Evolutionary conservation across 148 eudicot genomes (phyloP), one percentile per base, ranked within the genome.

Genomic region (Camellia lanceoleosa): DNA sequence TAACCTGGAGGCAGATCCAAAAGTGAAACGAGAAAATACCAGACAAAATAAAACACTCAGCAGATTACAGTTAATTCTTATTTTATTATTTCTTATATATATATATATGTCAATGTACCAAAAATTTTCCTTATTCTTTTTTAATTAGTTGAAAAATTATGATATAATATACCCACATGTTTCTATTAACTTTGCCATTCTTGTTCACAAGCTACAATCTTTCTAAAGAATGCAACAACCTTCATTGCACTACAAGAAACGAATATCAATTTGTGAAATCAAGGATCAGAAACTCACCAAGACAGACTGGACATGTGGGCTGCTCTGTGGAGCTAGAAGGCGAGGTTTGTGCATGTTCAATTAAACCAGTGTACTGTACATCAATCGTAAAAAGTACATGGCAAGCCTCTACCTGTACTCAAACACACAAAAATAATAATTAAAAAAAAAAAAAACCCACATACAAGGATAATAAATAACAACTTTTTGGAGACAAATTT

Each of bases 271-370:
- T 13, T 44, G 41, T 56, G 8, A 62, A 62, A 46, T 4, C 13
- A 52, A 49, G 41, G 38, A 66, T 81, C 79, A 58, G 67, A 58
- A 60, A 82, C 84, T 72, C 83, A 93, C 99, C 99, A 76, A 93
- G 91, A 83, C 98, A 93, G 77, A 96, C 99, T 63, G 97, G 91
- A 87, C 99, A 96, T 12, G 92, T 80, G 46, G 97, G 90, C 88
- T 92, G 97, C 86, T 96, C 98, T 13, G 84, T 75, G 60, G 92
- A 90, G 89, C 88, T 93, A 79, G 87, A 70, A 81, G 91, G 86
- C 70, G 91, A 82, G 66, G 89, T 80, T 65, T 91, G 94, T 73
- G 85, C 82, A 71, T 86, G 97, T 83, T 91, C 99, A 80, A 96
- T 87, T 18, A 95, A 91, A 74, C 95, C 97, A 23, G 98, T 96